A percentile compares a stretch with the other conserved stretches of the same genome.
These are phyloP conservation scores for Aspergillus sp. DNA, from an alignment of 2,329 filamentous ascomycete genomes.

Conservation along the genomic window DNA sequence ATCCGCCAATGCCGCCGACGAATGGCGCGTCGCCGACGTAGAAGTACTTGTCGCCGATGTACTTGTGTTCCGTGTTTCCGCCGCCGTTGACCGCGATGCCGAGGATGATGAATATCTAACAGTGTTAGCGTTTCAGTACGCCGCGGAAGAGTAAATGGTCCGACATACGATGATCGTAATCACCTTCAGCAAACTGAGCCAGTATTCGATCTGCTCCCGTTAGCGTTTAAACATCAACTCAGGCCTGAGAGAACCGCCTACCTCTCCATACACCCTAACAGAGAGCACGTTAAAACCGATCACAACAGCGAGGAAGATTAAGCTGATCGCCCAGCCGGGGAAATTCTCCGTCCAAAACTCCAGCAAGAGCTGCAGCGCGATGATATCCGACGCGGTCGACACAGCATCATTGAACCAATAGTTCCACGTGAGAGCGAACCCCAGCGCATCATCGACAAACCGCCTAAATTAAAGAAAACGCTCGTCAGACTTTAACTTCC, in stretches of 20 bases:
- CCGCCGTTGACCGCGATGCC: slow-evolving; percentile 61
- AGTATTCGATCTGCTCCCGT: slow-evolving; percentile 35
- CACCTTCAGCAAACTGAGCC: slow-evolving; percentile 42
- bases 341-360: slow-evolving; percentile 63
- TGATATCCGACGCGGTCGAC: slow-evolving; percentile 58
- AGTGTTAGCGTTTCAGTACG: background rate
- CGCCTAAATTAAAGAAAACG: slow-evolving; percentile 22
- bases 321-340: slow-evolving; percentile 60
- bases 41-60: slow-evolving; percentile 60
- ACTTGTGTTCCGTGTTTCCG: slow-evolving; percentile 52
- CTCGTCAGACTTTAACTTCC: background rate
- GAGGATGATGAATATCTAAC: slow-evolving; percentile 60
- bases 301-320: slow-evolving; percentile 60
- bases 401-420: slow-evolving; percentile 66
- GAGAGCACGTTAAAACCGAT: slow-evolving; percentile 53
- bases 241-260: slow-evolving; percentile 19
- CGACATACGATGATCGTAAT: slow-evolving; percentile 39
- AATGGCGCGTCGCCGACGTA: slow-evolving; percentile 61
- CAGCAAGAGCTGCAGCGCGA: slow-evolving; percentile 57
- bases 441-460: slow-evolving; percentile 44
- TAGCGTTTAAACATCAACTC: background rate
- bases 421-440: slow-evolving; percentile 46
- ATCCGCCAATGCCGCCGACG: slow-evolving; percentile 63
- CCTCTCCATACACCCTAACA: slow-evolving; percentile 55
- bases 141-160: too few species aligned